phyloP scores from a whole-genome alignment of 805 yeast genomes.

The Clavispora asparagi region DNA sequence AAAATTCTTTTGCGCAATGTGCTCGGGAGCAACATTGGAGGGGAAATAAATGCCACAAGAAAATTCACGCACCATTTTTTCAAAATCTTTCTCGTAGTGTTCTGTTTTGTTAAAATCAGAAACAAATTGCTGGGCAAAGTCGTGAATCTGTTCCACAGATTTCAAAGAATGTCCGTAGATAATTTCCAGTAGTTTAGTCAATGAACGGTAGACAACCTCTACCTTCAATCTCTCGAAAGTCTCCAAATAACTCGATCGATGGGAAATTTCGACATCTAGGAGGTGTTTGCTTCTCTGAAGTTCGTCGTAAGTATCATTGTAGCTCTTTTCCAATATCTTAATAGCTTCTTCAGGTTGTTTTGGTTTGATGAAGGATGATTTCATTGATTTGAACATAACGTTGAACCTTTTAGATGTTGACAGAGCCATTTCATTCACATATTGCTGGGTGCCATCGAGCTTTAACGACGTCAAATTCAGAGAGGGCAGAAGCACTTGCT shows the following conservation, averaged over 20 bases:
- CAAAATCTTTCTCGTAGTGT: slow-evolving; percentile 21
- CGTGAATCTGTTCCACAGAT: slow-evolving; percentile 21
- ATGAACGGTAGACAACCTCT: slow-evolving; percentile 26
- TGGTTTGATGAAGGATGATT: slow-evolving; percentile 24
- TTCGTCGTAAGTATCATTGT: slow-evolving; percentile 29
- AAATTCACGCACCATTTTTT: slow-evolving; percentile 18
- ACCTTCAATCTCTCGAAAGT: slow-evolving; percentile 32
- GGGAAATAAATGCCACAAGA: slow-evolving; percentile 39
- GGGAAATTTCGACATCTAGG: slow-evolving; percentile 25
- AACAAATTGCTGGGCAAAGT: slow-evolving; percentile 19
- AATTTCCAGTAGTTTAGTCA: slow-evolving; percentile 30
- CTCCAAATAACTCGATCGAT: slow-evolving; percentile 21
- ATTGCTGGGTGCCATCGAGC: slow-evolving; percentile 10
- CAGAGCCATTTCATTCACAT: slow-evolving; percentile 19
- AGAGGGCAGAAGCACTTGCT: neutral
- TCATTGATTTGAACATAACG: slow-evolving; percentile 30
- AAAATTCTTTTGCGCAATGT: slow-evolving; percentile 15
- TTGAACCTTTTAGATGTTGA: slow-evolving; percentile 25
- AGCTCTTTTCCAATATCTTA: slow-evolving; percentile 23
- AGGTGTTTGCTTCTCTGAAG: slow-evolving; percentile 26
- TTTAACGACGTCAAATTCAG: slow-evolving; percentile 1
- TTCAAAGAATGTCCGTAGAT: slow-evolving; percentile 22
- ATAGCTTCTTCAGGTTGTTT: slow-evolving; percentile 24
- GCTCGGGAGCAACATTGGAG: slow-evolving; percentile 26
- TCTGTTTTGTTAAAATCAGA: slow-evolving; percentile 15